Percentiles rank a stretch among this genome's conserved stretches.
Conservation (phyloP, 805 yeast species). For the Suhomyces pyralidae region DNA sequence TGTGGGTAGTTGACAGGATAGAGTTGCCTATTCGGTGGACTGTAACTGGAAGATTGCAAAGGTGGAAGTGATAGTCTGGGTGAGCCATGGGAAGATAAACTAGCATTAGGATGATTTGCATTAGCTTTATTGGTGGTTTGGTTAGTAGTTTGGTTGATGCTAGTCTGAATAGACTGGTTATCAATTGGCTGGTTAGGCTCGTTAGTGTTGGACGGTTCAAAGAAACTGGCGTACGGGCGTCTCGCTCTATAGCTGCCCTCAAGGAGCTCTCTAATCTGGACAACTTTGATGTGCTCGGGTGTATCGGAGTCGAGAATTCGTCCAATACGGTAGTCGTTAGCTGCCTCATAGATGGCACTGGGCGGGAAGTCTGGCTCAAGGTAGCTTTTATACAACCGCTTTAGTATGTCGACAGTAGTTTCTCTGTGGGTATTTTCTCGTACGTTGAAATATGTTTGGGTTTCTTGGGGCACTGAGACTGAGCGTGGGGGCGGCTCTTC, state of each 20-base stretch:
- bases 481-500: constrained; percentile 21
- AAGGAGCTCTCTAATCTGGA: too few relatives aligned
- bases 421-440: neutral
- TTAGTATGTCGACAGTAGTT: neutral
- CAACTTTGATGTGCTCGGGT: too few relatives aligned
- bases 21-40: neutral
- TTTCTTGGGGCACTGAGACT: neutral
- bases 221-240: too few relatives aligned
- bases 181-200: too few relatives aligned
- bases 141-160: neutral
- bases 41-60: neutral
- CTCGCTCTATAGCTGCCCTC: too few relatives aligned
- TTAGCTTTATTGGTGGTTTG: neutral
- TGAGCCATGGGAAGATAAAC: neutral
- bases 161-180: too few relatives aligned
- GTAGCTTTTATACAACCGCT: neutral
- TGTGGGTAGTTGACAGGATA: neutral
- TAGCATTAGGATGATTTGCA: neutral
- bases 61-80: neutral
- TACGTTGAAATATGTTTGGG: neutral
- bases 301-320: too few relatives aligned
- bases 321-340: too few relatives aligned
- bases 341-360: neutral
- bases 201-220: too few relatives aligned
- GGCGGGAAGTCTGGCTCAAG: neutral